Evolutionary conservation across 495 filamentous ascomycete species (phyloP), one percentile per base, ranked within the genome.

Genomic region (Parachaetomium inaequale): DNA sequence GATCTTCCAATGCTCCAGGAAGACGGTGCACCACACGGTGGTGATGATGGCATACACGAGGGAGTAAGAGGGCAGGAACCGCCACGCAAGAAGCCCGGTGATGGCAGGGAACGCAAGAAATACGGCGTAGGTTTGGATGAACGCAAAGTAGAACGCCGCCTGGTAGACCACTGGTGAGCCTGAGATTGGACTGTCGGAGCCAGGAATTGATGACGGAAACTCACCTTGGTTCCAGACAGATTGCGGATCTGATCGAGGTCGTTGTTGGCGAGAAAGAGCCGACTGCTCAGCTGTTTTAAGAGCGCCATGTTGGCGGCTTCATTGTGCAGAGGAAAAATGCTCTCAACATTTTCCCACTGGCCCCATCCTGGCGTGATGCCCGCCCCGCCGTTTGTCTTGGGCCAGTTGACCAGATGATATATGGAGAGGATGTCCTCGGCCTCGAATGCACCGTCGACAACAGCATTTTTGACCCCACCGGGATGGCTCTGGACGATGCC

Each of bases 381-480:
- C 10, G 46, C 46, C 10, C 46, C 46, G 46, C 46, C 46, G 17
- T 49, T 49, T 4, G 46, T 14, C 46, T 28, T 49, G 46, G 46
- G 25, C 46, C 46, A 49, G 17, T 49, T 49, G 8, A 49, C 46
- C 46, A 49, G 17, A 5, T 49, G 46, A 15, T 49, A 49, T 1
- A 49, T 2, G 19, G 46, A 49, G 0, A 49, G 46, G 8, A 49
- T 29, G 19, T 49, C 46, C 46, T 49, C 46, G 25, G 46, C 46
- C 25, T 49, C 46, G 25, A 49, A 49, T 26, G 46, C 46, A 8
- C 46, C 46, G 25, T 49, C 46, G 46, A 49, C 46, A 29, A 49
- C 25, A n/a, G 46, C 21, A 29, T 49, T 23, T 5, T 49, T 49
- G 3, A 11, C 46, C 14, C 46, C 46, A 15, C 46, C 46, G 17